These are phyloP conservation scores for Candida dajiaensis DNA, from an alignment of 805 yeast genomes.

Conservation along the genomic window DNA sequence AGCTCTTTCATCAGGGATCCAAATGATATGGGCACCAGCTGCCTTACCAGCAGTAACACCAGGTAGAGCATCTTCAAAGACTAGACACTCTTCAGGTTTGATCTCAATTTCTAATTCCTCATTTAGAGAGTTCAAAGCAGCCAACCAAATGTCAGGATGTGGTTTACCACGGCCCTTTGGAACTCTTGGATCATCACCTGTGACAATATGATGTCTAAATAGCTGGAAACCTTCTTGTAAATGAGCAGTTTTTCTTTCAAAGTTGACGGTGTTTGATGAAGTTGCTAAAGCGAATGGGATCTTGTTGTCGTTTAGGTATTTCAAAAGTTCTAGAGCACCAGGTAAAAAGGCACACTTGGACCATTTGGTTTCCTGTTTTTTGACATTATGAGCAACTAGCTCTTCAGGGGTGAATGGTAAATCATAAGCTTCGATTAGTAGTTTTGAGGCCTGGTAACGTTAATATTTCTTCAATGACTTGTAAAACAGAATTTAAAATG, in stretches of 20 bases:
- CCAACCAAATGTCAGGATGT: conserved; percentile 84
- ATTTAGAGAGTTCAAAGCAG: conserved; percentile 71
- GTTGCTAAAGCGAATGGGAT: conserved; percentile 91
- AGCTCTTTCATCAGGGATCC: conserved; percentile 90
- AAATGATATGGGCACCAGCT: conserved; percentile 81
- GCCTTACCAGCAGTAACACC: conserved; percentile 83
- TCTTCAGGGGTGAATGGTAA: conserved; percentile 66
- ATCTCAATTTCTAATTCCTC: conserved; percentile 43
- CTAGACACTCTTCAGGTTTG: conserved; percentile 70
- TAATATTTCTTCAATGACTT: background rate
- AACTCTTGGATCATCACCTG: conserved; percentile 85
- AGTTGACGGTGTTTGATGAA: conserved; percentile 62
- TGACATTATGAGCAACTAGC: conserved; percentile 44
- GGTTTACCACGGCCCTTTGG: conserved; percentile 91
- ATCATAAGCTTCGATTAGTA: conserved; percentile 61
- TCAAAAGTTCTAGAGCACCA: conserved; percentile 72
- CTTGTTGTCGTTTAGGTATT: conserved; percentile 40
- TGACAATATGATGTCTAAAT: conserved; percentile 64
- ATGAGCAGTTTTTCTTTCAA: conserved; percentile 66
- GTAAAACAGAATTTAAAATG: background rate
- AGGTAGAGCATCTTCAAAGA: conserved; percentile 93
- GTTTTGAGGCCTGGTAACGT: conserved; percentile 40
- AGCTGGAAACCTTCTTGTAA: conserved; percentile 53
- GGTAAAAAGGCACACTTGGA: conserved; percentile 61
- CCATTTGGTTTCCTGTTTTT: conserved; percentile 54